Evolutionary conservation across 139 green algal species (phyloP), one percentile per base, ranked within the genome.

Genomic region (Trebouxia sp.): DNA sequence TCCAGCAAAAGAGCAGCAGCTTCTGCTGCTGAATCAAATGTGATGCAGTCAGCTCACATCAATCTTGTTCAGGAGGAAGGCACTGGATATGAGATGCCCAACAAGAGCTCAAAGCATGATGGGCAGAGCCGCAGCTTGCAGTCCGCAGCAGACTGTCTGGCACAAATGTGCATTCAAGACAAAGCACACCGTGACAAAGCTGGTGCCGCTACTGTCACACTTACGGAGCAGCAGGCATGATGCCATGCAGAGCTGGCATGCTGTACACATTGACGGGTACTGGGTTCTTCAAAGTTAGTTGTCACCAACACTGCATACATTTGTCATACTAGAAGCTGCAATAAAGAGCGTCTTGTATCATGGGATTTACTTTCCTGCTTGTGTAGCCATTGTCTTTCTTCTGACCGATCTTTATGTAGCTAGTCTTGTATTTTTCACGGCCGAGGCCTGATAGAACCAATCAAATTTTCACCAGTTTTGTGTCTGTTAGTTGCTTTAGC

Each of bases 81-180:
- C 14, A 72, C 8, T n/a, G 62, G 62, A n/a, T 72, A 72, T 45
- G 62, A 72, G n/a, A 41, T 77, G 22, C n/a, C 41, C 26, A 77
- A 41, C 12, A 77, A 77, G 42, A 77, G 69, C 69, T 51, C 37
- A 5, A 79, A 45, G 74, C 74, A 39, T 43, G 74, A 79, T 20
- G 41, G 35, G 12, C 42, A 51, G 24, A 77, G 41, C n/a, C 41
- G 28, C 14, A 66, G 17, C 14, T 79, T 45, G 74, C 14, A 66
- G 10, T 37, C 47, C 43, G 74, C 74, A 35, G 47, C 74, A 45
- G 74, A 28, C n/a, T 35, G 47, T 35, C 47, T 79, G n/a, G 74
- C 74, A 17, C 42, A 26, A 6, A 48, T 79, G 74, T 41, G 50
- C 72, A 43, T 79, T 43, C 45, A 32, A 42, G 72, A 65, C 24